Base-by-base conservation (phyloP, 352 stramenopile species). In the Thalassiosira livingstoniorum region DNA sequence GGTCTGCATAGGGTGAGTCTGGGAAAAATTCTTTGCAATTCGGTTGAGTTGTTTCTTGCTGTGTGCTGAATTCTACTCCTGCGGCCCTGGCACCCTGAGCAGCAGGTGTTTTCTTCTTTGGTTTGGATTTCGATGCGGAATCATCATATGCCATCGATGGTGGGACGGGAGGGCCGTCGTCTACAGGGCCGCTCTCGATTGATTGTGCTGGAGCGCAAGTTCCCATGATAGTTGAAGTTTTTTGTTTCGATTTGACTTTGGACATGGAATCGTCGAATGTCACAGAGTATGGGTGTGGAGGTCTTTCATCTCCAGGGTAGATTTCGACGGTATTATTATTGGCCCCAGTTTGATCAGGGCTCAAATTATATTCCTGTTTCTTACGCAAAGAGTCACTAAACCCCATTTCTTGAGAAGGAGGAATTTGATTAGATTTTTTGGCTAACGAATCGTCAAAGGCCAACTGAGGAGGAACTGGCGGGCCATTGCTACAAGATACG, bases 191-290 rank as follows among this genome's bases (percentile, higher is more conserved):
- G 42, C 10, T 18, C 10, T 10, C 42, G 18, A 51, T 51, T 51
- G 42, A 18, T 18, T 10, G 10, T 18, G 42, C 42, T 18, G 10
- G 10, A 51, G 18, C 42, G 42, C 42, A 18, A 51, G n/a, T n/a
- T n/a, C n/a, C n/a, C n/a, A n/a, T n/a, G n/a, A n/a, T n/a, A n/a
- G n/a, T n/a, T n/a, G n/a, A n/a, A n/a, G n/a, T n/a, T n/a, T n/a
- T n/a, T n/a, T n/a, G n/a, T n/a, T n/a, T n/a, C 10, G 47, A 58
- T 27, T 58, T 58, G 21, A n/a, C 47, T 58, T 58, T 58, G 10
- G 10, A 10, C 11, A 58, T 58, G n/a, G 47, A 58, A 58, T 58
- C 47, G 21, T 58, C 47, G 27, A 58, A 58, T 58, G 21, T n/a
- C 11, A 58, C 27, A 11, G 47, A 58, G 27, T 23, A 27, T 25